phyloP scores from a whole-genome alignment of 2,329 filamentous ascomycete species.

The Diaporthe aspalathi region DNA sequence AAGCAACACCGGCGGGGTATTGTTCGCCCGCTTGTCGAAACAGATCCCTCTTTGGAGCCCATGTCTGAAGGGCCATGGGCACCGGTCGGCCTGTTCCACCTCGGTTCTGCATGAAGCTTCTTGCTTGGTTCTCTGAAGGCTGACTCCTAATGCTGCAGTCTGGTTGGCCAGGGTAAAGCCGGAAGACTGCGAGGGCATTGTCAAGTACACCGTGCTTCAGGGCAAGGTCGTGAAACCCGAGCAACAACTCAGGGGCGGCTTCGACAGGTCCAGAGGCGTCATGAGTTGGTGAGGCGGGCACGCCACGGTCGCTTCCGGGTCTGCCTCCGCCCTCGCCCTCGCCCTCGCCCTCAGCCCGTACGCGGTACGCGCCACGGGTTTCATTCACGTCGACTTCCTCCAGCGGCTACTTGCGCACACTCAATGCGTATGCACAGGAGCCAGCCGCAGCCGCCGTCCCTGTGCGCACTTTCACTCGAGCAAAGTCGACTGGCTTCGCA shows the following conservation, averaged over 20 bases:
- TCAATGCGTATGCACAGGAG: neutral
- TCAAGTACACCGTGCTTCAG: constrained; percentile 88
- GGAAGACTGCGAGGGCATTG: constrained; percentile 92
- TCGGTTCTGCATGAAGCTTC: too few species aligned
- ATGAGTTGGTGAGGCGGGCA: constrained; percentile 80
- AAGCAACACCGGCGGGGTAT: too few species aligned
- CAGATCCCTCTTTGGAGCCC: too few species aligned
- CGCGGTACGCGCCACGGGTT: neutral
- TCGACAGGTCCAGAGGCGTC: constrained; percentile 83
- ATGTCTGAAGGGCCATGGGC: too few species aligned
- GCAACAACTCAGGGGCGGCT: constrained; percentile 86
- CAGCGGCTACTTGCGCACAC: neutral
- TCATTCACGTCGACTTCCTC: too few species aligned
- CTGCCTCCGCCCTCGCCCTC: too few species aligned
- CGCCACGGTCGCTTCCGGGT: neutral
- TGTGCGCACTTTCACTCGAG: neutral
- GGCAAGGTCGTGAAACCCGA: constrained; percentile 95
- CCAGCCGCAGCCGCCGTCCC: neutral
- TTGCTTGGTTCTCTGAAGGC: too few species aligned
- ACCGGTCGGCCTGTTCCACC: too few species aligned
- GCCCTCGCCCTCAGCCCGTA: too few species aligned
- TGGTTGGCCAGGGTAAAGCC: constrained; percentile 89
- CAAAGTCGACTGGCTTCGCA: neutral
- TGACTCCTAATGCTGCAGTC: too few species aligned
- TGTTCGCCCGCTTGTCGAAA: too few species aligned